phyloP scores from a whole-genome alignment of 805 yeast species.

The Pichia phayaonensis region DNA sequence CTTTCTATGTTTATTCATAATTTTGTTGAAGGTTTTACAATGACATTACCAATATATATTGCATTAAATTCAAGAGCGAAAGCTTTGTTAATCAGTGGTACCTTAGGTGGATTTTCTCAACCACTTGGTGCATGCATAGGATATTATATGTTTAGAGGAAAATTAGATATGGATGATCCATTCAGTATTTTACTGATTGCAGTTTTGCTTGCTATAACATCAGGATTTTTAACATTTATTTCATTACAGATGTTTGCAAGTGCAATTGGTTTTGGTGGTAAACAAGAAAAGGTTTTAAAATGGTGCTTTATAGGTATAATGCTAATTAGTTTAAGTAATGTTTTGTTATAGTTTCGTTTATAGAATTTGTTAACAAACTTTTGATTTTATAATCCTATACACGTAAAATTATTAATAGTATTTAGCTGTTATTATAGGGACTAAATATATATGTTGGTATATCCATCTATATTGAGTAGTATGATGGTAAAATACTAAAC shows the following conservation, averaged over 20 bases:
- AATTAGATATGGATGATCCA: slow-evolving; percentile 29
- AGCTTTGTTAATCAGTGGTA: slow-evolving; percentile 58
- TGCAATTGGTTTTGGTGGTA: slow-evolving; percentile 73
- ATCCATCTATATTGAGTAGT: too few species aligned
- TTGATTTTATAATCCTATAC: too few species aligned
- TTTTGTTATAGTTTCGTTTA: slow-evolving; percentile 15
- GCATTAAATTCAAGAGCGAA: slow-evolving; percentile 54
- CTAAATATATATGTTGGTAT: too few species aligned
- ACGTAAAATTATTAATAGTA: too few species aligned
- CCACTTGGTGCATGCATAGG: slow-evolving; percentile 85
- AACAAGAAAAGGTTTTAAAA: slow-evolving; percentile 46
- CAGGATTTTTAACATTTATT: slow-evolving; percentile 79
- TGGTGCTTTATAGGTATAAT: slow-evolving; percentile 59
- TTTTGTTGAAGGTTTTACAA: slow-evolving; percentile 88
- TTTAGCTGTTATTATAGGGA: too few species aligned
- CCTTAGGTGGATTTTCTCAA: slow-evolving; percentile 78
- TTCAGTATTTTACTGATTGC: slow-evolving; percentile 47
- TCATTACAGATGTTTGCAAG: slow-evolving; percentile 82
- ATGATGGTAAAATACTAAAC: too few species aligned
- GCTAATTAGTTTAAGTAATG: slow-evolving; percentile 43
- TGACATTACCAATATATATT: slow-evolving; percentile 83
- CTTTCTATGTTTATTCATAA: slow-evolving; percentile 83
- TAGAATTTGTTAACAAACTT: not conserved
- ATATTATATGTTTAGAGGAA: slow-evolving; percentile 35
- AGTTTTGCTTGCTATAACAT: slow-evolving; percentile 57